Percentiles rank a stretch among this genome's conserved stretches.
Evolutionary conservation across 495 filamentous ascomycete species (phyloP).

Genomic region (Aspergillus funiculosus): DNA sequence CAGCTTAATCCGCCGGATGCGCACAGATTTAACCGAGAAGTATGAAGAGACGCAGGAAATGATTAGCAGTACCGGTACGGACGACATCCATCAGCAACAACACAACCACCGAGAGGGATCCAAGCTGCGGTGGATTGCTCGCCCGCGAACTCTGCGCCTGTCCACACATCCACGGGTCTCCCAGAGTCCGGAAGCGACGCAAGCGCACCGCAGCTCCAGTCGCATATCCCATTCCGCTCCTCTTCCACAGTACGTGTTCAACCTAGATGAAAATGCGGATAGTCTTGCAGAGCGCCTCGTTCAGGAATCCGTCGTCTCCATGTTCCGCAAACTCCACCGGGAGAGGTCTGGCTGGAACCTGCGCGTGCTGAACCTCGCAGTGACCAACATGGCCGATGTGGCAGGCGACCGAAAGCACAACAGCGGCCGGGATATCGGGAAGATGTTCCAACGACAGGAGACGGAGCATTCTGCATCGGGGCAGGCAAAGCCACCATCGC

Average conservation of each 20-base stretch:
- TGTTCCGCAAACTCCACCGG: slow-evolving; percentile 71
- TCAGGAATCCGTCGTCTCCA: slow-evolving; percentile 53
- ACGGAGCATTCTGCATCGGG: slow-evolving; percentile 37
- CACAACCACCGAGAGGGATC: slow-evolving; percentile 6
- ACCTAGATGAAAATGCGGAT: slow-evolving; percentile 50
- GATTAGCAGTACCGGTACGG: not conserved
- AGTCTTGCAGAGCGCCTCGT: slow-evolving; percentile 63
- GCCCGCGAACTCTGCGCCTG: slow-evolving; percentile 67
- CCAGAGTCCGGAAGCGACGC: slow-evolving; percentile 49
- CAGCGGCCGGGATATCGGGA: slow-evolving; percentile 54
- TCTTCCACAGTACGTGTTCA: slow-evolving; percentile 64
- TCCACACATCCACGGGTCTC: slow-evolving; percentile 65
- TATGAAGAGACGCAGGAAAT: slow-evolving; percentile 19
- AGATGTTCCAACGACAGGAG: slow-evolving; percentile 66
- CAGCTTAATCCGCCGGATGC: slow-evolving; percentile 75
- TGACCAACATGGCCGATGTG: slow-evolving; percentile 72
- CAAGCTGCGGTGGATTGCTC: slow-evolving; percentile 54
- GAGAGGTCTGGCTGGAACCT: slow-evolving; percentile 68
- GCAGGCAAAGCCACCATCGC: not conserved
- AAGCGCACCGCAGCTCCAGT: slow-evolving; percentile 44
- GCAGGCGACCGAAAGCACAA: slow-evolving; percentile 46
- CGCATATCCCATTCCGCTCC: slow-evolving; percentile 64
- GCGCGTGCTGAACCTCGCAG: slow-evolving; percentile 77
- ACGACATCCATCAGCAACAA: not conserved
- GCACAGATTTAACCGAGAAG: slow-evolving; percentile 60